Conservation (phyloP, 495 filamentous ascomycete genomes). For the Pyrenula aspistea region DNA sequence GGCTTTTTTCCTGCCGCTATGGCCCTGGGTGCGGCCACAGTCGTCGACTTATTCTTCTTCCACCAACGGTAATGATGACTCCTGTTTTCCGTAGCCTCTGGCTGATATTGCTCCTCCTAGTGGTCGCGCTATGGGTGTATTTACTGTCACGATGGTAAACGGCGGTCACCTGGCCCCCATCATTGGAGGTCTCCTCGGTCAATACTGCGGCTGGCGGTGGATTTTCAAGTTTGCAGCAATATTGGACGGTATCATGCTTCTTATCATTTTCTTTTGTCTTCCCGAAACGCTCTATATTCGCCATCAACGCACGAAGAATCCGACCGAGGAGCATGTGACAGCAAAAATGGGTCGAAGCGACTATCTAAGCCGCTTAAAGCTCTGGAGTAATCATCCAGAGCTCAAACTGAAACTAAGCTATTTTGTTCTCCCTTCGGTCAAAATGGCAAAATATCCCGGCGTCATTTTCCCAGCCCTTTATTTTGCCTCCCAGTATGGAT, state of each 20-base stretch:
- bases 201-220: neutral
- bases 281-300: neutral
- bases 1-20: neutral
- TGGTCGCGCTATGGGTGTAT: neutral
- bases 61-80: constrained; percentile 1
- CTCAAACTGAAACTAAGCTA: constrained; percentile 2
- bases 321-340: neutral
- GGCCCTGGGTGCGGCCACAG: constrained; percentile 2
- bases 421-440: constrained; percentile 2
- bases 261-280: neutral
- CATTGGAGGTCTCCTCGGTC: neutral
- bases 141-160: neutral
- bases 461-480: constrained; percentile 3
- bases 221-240: neutral
- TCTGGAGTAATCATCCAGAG: constrained; percentile 2
- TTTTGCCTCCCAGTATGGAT: constrained; percentile 2
- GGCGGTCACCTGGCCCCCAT: neutral
- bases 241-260: neutral
- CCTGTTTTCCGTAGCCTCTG: neutral
- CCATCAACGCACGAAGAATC: neutral
- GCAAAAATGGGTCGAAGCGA: neutral
- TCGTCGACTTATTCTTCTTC: constrained; percentile 5
- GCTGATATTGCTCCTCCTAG: neutral
- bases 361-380: constrained; percentile 1
- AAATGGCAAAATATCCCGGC: constrained; percentile 1